Percentiles rank a stretch among this genome's conserved stretches.
Conservation (phyloP, 192 early-diverging fungal genomes). For the Umbelopsis vinacea region DNA sequence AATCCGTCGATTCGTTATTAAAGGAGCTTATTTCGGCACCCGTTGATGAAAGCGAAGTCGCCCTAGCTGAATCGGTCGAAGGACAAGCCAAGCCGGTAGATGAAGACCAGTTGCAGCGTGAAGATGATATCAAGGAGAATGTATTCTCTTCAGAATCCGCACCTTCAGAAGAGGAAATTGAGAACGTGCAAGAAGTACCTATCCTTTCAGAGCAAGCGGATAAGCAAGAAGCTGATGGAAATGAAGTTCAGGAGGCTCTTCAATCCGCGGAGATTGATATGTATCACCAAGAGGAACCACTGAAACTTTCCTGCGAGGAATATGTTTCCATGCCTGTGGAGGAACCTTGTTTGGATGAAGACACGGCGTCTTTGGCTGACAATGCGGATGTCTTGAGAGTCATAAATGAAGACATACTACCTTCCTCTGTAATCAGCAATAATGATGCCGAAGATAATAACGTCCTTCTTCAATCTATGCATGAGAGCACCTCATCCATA, state of each 20-base stretch:
- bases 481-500: no score
- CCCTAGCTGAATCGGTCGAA: not conserved
- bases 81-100: not conserved
- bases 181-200: not conserved
- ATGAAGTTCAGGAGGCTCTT: no score
- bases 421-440: no score
- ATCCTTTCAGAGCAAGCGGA: not conserved
- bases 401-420: not conserved
- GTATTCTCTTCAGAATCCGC: not conserved
- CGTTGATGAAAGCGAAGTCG: not conserved
- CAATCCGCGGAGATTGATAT: not conserved
- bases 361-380: not conserved
- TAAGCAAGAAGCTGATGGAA: not conserved
- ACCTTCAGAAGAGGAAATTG: not conserved
- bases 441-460: no score
- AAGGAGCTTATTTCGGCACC: not conserved
- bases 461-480: no score
- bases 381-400: not conserved
- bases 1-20: not conserved
- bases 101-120: not conserved
- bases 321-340: not conserved
- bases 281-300: not conserved
- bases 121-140: not conserved
- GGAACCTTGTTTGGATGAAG: not conserved
- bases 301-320: not conserved